Evolutionary conservation across 305 asterid genomes (phyloP), one percentile per base, ranked within the genome.

Genomic region (Fraxinus ornus): DNA sequence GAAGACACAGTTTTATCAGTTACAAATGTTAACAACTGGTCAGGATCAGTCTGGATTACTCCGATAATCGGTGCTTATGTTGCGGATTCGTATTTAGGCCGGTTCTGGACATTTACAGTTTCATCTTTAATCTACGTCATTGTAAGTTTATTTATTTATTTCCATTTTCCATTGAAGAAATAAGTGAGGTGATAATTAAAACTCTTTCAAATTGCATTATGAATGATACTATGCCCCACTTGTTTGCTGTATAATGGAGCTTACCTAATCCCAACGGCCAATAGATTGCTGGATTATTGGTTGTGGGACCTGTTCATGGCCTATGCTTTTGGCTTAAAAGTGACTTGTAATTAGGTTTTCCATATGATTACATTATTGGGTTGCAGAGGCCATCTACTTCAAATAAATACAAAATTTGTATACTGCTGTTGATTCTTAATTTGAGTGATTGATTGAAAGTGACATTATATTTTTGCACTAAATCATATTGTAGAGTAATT

Each of bases 21-120:
- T 3, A 85, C 97, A 73, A 94, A 92, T 73, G 97, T 94, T 1
- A 93, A 94, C 83, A 92, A 94, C 79, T 94, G 98, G 98, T 89
- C 97, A 0, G 98, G 98, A 15, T 84, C 94, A 0, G 97, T 93
- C 0, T 94, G 98, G 97, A 92, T 94, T 52, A 94, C 97, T 52
- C 98, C 98, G 7, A 91, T 94, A 6, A 76, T 94, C 21, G 98
- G 98, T 0, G 97, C 97, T 8, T 94, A 91, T 76, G 80, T 92
- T 32, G 97, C 98, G 8, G 98, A 94, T 83, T 88, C 98, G 28
- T 93, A 90, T 87, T 55, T 94, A 74, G 98, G 98, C 70, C 92
- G 98, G 0, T 94, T 93, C 72, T 94, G 98, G 98, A 94, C 98
- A 28, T 94, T 94, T 86, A 93, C 97, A 19, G 36, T 91, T 66